Evolutionary conservation across 768 basidiomycete genomes (phyloP).

Genomic region (Cystofilobasidium capitatum): DNA sequence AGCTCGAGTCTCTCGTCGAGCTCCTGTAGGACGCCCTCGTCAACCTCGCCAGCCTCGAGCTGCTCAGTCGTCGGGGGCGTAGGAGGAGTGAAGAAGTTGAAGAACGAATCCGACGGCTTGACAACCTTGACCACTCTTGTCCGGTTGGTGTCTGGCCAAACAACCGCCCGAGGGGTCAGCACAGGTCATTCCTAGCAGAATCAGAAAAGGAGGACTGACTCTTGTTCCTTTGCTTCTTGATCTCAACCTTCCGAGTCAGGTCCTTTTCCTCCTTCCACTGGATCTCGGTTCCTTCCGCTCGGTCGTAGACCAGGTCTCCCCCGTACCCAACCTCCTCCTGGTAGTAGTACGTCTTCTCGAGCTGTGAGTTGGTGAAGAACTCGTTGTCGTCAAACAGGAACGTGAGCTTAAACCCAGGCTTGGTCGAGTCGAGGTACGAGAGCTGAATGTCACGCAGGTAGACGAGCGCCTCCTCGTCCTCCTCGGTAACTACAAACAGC

Average conservation of each 20-base stretch:
- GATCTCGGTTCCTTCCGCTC: slow-evolving; percentile 80
- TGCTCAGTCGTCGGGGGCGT: slow-evolving; percentile 58
- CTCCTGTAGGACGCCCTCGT: slow-evolving; percentile 55
- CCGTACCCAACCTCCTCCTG: slow-evolving; percentile 77
- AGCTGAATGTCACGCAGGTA: slow-evolving; percentile 68
- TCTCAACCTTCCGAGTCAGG: slow-evolving; percentile 82
- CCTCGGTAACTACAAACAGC: too few species aligned
- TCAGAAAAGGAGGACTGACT: too few species aligned
- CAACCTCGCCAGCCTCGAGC: slow-evolving; percentile 61
- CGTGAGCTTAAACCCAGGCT: slow-evolving; percentile 79
- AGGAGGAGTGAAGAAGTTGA: slow-evolving; percentile 94
- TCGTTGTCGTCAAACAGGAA: slow-evolving; percentile 76
- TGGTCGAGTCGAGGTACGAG: slow-evolving; percentile 61
- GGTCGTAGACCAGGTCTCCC: slow-evolving; percentile 94
- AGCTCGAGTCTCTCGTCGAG: slow-evolving; percentile 87
- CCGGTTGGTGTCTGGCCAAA: slow-evolving; percentile 44
- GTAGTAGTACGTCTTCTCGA: slow-evolving; percentile 92
- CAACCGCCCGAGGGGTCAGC: too few species aligned
- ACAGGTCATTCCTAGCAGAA: too few species aligned
- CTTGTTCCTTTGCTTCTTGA: slow-evolving; percentile 99
- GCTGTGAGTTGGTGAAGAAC: slow-evolving; percentile 70
- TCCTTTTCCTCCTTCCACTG: slow-evolving; percentile 98
- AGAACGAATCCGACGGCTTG: slow-evolving; percentile 87
- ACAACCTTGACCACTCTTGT: slow-evolving; percentile 57
- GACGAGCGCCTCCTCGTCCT: slow-evolving; percentile 71